Base-by-base conservation (phyloP, 371 early-diverging fungal species). In the Mortierella sp. region DNA sequence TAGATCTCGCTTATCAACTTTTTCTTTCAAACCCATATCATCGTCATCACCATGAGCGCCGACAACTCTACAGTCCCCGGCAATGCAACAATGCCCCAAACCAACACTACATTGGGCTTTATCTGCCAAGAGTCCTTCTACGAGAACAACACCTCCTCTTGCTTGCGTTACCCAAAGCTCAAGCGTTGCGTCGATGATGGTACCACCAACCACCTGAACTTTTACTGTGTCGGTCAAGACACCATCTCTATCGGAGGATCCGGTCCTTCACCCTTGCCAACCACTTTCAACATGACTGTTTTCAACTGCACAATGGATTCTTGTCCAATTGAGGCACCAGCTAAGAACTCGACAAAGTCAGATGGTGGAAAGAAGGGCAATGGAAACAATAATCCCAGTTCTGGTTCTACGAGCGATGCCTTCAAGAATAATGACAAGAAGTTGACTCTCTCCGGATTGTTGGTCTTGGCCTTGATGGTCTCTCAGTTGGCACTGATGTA, bases 81-180 rank as follows among this genome's bases (percentile, higher is more conserved):
- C 52, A 52, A 24, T 52, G 8, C 52, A 52, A 52, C 24, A 52
- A 45, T 45, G 47, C 9, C 54, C 6, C 54, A 54, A 26, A 14
- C 18, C 54, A 54, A 54, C 26, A n/a, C 11, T 9, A 9, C 45
- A 12, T 10, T 47, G 9, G 22, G 60, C 26, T 74, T 62, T 20
- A 40, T 68, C 59, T 74, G 74, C 64, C 68, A 63, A 47, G 74
- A 74, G 20, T 51, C 68, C 28, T 74, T 68, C 64, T 54, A 9
- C 9, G 47, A 63, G 18, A 62, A 64, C 60, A 64, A 59, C 51
- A 74, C 74, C 20, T 59, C 74, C 14, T 68, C 74, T 14, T 74
- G 74, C 20, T 3, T 68, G 20, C 68, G 74, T 6, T 74, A 58
- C 64, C n/a, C 62, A 1, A 68, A 74, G 20, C 57, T 74, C 58